Conservation (phyloP, 805 yeast species). For the Kurtzmaniella cleridarum region DNA sequence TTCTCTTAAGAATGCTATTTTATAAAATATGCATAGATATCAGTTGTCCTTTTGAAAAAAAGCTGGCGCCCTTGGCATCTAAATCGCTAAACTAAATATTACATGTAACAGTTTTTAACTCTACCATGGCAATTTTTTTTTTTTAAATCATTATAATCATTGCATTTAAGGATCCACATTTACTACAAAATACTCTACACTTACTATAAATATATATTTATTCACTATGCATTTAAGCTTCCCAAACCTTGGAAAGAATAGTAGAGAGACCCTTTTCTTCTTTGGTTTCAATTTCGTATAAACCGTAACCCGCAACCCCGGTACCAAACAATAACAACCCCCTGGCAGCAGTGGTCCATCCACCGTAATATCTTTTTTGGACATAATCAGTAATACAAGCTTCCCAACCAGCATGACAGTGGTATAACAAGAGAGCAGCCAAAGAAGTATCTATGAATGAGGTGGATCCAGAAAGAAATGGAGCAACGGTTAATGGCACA, state of each 20-base stretch:
- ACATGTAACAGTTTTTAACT: no score
- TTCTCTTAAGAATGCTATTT: no score
- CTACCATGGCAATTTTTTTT: no score
- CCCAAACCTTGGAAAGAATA: constrained; percentile 35
- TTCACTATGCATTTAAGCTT: constrained; percentile 18
- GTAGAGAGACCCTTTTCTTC: constrained; percentile 57
- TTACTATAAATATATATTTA: no score
- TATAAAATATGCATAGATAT: no score
- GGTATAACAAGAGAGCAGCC: constrained; percentile 52
- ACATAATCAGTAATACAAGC: constrained; percentile 76
- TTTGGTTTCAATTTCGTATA: constrained; percentile 61
- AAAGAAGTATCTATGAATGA: constrained; percentile 55
- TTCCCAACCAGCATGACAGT: constrained; percentile 67
- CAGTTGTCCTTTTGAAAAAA: no score
- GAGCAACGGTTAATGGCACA: constrained; percentile 59
- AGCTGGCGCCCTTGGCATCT: no score
- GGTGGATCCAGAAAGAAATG: constrained; percentile 50
- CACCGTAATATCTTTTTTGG: constrained; percentile 68
- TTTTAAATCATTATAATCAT: no score
- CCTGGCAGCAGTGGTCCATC: constrained; percentile 57
- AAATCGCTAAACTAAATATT: no score
- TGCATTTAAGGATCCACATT: no score
- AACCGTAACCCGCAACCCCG: constrained; percentile 61
- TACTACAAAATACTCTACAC: no score
- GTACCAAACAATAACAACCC: constrained; percentile 59